Conservation (phyloP, 2,329 filamentous ascomycete genomes). For the Ophiocordyceps robertsii region DNA sequence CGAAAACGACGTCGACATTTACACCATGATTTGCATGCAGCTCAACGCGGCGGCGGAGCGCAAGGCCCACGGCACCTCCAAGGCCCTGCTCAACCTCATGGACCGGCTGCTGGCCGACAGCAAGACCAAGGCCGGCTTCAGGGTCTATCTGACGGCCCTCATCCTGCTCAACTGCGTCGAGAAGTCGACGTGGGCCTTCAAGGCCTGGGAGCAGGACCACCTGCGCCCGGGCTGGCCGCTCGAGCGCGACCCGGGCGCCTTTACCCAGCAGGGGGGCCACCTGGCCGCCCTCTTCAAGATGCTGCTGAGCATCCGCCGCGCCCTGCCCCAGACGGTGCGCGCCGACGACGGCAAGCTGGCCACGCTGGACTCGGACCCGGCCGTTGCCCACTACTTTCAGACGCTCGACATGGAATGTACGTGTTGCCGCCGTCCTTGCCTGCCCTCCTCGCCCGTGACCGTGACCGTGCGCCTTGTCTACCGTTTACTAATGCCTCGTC, state of each 20-base stretch:
- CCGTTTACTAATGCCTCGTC: too few relatives aligned
- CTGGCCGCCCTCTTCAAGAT: constrained; percentile 46
- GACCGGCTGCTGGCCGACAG: constrained; percentile 48
- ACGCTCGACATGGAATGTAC: constrained; percentile 43
- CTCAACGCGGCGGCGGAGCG: constrained; percentile 51
- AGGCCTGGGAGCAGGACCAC: constrained; percentile 51
- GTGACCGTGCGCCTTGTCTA: not conserved
- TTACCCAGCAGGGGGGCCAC: constrained; percentile 44
- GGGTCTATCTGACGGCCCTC: constrained; percentile 47
- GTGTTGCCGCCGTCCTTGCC: constrained; percentile 11
- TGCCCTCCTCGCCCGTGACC: not conserved
- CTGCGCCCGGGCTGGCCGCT: constrained; percentile 48
- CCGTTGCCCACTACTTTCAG: constrained; percentile 38
- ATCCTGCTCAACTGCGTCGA: constrained; percentile 54
- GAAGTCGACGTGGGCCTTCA: constrained; percentile 56
- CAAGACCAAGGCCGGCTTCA: constrained; percentile 44
- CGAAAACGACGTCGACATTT: constrained; percentile 40
- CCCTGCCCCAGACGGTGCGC: constrained; percentile 38
- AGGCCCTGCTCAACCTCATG: constrained; percentile 43
- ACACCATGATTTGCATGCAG: constrained; percentile 49
- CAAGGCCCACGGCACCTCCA: constrained; percentile 46
- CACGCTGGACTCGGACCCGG: constrained; percentile 31
- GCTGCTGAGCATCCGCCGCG: constrained; percentile 46
- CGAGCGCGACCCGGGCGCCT: constrained; percentile 39
- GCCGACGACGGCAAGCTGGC: constrained; percentile 33